phyloP scores from a whole-genome alignment of 768 basidiomycete genomes.

The Phylloporus rhodoxanthus region DNA sequence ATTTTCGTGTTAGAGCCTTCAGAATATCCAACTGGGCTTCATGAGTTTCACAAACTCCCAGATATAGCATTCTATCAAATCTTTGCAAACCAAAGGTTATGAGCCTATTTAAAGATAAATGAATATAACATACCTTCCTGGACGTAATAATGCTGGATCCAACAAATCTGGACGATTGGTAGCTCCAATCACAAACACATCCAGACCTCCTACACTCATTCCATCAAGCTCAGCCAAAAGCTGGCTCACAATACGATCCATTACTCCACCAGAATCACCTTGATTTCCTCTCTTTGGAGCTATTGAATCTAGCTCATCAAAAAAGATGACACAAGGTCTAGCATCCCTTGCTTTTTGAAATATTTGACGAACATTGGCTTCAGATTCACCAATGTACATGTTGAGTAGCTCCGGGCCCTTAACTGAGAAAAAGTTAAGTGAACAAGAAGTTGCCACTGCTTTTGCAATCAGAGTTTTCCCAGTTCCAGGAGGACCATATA shows the following conservation, averaged over 20 bases:
- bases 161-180: constrained; percentile 92
- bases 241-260: constrained; percentile 97
- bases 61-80: constrained; percentile 95
- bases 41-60: constrained; percentile 87
- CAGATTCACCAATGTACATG: constrained; percentile 98
- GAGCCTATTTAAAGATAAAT: background rate
- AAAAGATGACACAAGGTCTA: constrained; percentile 91
- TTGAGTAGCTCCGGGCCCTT: constrained; percentile 94
- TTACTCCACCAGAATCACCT: constrained; percentile 94
- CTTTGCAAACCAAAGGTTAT: constrained; percentile 34
- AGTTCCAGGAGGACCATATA: constrained; percentile 94
- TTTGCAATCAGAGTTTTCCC: constrained; percentile 95
- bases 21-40: constrained; percentile 81
- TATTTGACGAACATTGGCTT: constrained; percentile 91
- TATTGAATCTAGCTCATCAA: constrained; percentile 92
- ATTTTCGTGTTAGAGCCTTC: constrained; percentile 87
- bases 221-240: constrained; percentile 91
- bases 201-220: constrained; percentile 61
- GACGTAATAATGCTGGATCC: constrained; percentile 83
- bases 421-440: constrained; percentile 94
- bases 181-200: constrained; percentile 93
- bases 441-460: constrained; percentile 92
- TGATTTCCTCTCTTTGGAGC: constrained; percentile 93
- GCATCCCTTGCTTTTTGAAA: constrained; percentile 91
- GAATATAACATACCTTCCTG: constrained; percentile 58